Evolutionary conservation across 2,329 filamentous ascomycete species (phyloP).

Genomic region (Fusarium nelsonii): DNA sequence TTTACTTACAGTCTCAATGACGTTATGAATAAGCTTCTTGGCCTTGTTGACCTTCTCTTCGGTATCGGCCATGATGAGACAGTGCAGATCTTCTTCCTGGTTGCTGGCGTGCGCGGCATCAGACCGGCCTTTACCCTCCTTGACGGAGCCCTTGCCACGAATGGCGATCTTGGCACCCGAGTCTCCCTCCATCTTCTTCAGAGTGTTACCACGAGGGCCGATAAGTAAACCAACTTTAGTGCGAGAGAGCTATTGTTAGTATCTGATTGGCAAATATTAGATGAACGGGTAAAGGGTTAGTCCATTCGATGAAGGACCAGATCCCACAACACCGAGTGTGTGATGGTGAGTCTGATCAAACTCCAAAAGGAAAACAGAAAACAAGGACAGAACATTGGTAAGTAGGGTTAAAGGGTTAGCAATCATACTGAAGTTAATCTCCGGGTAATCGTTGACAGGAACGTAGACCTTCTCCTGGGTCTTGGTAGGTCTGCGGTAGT

Average conservation of each 20-base stretch:
- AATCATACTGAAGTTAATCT: constrained; percentile 99
- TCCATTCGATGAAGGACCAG: constrained; percentile 53
- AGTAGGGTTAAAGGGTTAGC: constrained; percentile 96
- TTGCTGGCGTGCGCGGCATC: constrained; percentile 99
- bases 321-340: constrained; percentile 49
- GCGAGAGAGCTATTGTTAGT: constrained; percentile 94
- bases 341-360: constrained; percentile 58
- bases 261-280: constrained; percentile 56
- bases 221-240: constrained; percentile 99
- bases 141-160: constrained; percentile 98
- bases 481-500: constrained; percentile 98
- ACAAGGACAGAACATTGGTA: constrained; percentile 55
- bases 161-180: constrained; percentile 99
- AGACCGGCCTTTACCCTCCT: constrained; percentile 99
- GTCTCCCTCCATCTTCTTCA: constrained; percentile 99
- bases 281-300: constrained; percentile 48
- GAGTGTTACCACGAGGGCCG: constrained; percentile 98
- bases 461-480: constrained; percentile 99
- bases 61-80: constrained; percentile 99
- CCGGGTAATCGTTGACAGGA: constrained; percentile 99
- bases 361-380: constrained; percentile 58
- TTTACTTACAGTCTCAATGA: constrained; percentile 91
- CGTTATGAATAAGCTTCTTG: constrained; percentile 97
- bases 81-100: constrained; percentile 99
- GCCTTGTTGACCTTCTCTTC: constrained; percentile 99